Evolutionary conservation across 345 rosid species (phyloP).

Genomic region (Theobroma cacao): DNA sequence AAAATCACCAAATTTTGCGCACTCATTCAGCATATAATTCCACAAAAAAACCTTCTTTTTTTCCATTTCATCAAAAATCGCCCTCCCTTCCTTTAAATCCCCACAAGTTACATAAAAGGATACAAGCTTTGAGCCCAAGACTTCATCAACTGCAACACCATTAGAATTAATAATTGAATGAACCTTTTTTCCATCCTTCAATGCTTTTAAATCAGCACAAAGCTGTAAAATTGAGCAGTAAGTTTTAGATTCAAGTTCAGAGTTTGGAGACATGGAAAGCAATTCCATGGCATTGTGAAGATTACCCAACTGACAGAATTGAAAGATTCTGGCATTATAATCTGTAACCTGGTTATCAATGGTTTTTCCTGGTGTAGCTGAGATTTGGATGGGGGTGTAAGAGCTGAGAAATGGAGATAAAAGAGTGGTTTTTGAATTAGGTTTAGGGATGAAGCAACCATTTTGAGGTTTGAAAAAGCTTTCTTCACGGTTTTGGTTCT

Average conservation of each 20-base stretch:
- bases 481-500: constrained; percentile 17
- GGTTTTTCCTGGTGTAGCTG: constrained; percentile 17
- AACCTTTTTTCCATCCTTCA: constrained; percentile 43
- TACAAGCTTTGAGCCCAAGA: constrained; percentile 61
- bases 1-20: constrained; percentile 48
- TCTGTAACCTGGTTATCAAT: constrained; percentile 15
- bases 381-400: constrained; percentile 18
- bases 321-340: constrained; percentile 31
- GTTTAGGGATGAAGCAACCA: constrained; percentile 20
- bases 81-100: constrained; percentile 47
- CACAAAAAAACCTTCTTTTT: constrained; percentile 62
- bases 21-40: constrained; percentile 58
- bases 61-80: constrained; percentile 38
- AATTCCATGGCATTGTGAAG: constrained; percentile 42
- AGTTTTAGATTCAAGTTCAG: constrained; percentile 39
- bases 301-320: constrained; percentile 43
- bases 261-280: constrained; percentile 32
- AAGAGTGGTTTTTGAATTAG: constrained; percentile 23
- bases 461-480: constrained; percentile 15
- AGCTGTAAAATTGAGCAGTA: constrained; percentile 55
- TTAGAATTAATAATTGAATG: constrained; percentile 43
- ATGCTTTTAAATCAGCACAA: constrained; percentile 52
- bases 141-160: constrained; percentile 38
- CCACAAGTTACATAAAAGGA: constrained; percentile 71
- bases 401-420: constrained; percentile 16